Evolutionary conservation across 176 grass and related monocot species (phyloP), one percentile per base, ranked within the genome.

Genomic region (Leersia perrieri): DNA sequence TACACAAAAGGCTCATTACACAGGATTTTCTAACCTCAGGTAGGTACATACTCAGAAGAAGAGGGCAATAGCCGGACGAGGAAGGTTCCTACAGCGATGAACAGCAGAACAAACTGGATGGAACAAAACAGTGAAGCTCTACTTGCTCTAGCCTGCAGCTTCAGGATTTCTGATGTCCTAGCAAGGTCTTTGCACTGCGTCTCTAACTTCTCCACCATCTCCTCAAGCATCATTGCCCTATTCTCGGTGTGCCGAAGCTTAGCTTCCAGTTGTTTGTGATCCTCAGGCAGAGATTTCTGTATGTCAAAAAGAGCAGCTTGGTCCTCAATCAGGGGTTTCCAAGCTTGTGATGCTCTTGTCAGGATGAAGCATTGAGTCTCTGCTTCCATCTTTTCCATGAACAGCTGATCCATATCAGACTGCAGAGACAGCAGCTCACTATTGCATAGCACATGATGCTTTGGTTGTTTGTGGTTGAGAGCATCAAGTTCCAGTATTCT

Each of bases 341-440:
- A 99, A 45, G 64, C 87, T 60, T 93, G 72, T 3, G 82, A 84
- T 64, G 88, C 82, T 87, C 93, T 89, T 83, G 71, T 84, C 74
- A 99, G 90, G 33, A 99, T 81, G 39, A 99, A 74, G 75, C 76
- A 93, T 33, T 87, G 78, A 33, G 90, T 95, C 73, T 99, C 96
- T 3, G 87, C 75, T 60, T 91, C 92, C 72, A 99, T 72, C 63
- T 91, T 95, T 75, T 99, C 92, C 81, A 80, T 72, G 22, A 99
- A 35, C 55, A 99, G 58, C 34, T 70, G 79, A 22, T 95, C 92
- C 34, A 93, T 64, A 30, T 95, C 90, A 38, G 82, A 78, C 33
- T 90, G 85, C 82, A 87, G 29, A 33, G 67, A 76, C 5, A 68
- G 61, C 7, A 73, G 53, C 30, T 89, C 38, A 15, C 20, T 51